These are phyloP conservation scores for Pulveroboletus ravenelii DNA, from an alignment of 768 basidiomycete genomes.

Conservation along the genomic window DNA sequence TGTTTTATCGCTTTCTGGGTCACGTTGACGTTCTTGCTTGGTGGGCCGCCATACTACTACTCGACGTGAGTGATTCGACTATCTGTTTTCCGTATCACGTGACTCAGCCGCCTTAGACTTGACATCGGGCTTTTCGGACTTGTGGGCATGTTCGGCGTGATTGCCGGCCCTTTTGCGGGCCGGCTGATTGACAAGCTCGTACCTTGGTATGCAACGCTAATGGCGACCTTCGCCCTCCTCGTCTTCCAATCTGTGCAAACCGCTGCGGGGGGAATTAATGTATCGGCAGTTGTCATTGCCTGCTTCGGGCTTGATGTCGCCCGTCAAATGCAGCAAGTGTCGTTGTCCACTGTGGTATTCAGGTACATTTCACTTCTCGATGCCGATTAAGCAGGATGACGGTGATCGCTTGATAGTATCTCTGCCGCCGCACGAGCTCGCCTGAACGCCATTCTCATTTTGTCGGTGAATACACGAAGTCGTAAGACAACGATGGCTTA, in stretches of 20 bases:
- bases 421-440: slow-evolving; percentile 54
- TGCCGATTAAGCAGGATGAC: slow-evolving; percentile 4
- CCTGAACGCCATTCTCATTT: slow-evolving; percentile 70
- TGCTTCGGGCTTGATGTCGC: slow-evolving; percentile 71
- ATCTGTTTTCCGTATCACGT: neutral
- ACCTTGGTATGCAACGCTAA: slow-evolving; percentile 72
- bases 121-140: slow-evolving; percentile 73
- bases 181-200: slow-evolving; percentile 63
- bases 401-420: slow-evolving; percentile 21
- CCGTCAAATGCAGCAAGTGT: slow-evolving; percentile 71
- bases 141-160: slow-evolving; percentile 67
- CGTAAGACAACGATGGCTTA: neutral
- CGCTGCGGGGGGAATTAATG: slow-evolving; percentile 62
- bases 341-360: slow-evolving; percentile 56
- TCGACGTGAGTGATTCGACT: slow-evolving; percentile 47
- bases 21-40: slow-evolving; percentile 77
- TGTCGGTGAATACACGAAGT: slow-evolving; percentile 44
- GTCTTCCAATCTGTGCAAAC: slow-evolving; percentile 60
- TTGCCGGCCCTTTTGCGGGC: slow-evolving; percentile 66
- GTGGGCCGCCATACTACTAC: slow-evolving; percentile 69
- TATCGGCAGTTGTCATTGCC: slow-evolving; percentile 65
- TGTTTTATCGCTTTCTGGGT: slow-evolving; percentile 66
- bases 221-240: slow-evolving; percentile 44
- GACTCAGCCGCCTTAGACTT: slow-evolving; percentile 27
- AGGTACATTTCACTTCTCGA: slow-evolving; percentile 32